Conservation (phyloP, 2,329 filamentous ascomycete genomes). For the Hortaea werneckii region DNA sequence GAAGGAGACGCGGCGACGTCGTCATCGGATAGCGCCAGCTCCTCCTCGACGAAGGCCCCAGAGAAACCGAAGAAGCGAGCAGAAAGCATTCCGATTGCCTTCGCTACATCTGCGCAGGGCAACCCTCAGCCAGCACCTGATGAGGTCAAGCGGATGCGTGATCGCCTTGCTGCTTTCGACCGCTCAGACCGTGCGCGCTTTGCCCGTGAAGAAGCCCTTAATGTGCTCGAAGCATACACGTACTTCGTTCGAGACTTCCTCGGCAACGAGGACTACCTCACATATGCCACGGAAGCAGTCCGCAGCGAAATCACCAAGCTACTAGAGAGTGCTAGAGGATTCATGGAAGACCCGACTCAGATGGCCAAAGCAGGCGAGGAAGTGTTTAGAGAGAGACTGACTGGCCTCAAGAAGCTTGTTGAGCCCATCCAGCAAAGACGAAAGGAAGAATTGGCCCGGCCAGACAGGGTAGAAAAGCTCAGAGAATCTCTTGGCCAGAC, state of each 20-base stretch:
- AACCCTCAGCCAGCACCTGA: slow-evolving; percentile 50
- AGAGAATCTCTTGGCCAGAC: slow-evolving; percentile 63
- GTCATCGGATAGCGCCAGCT: slow-evolving; percentile 34
- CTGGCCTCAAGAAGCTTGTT: slow-evolving; percentile 67
- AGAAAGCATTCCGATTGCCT: slow-evolving; percentile 43
- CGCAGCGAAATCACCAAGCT: slow-evolving; percentile 57
- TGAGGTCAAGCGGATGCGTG: slow-evolving; percentile 50
- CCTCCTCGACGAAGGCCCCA: slow-evolving; percentile 31
- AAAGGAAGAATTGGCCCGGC: slow-evolving; percentile 61
- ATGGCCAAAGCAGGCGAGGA: slow-evolving; percentile 66
- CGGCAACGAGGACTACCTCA: slow-evolving; percentile 63
- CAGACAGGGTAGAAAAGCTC: slow-evolving; percentile 56
- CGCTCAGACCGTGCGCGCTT: slow-evolving; percentile 69
- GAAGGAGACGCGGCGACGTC: slow-evolving; percentile 25
- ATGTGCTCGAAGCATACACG: slow-evolving; percentile 86
- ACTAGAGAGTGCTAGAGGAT: slow-evolving; percentile 64
- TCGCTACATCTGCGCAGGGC: slow-evolving; percentile 35
- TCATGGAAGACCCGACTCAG: slow-evolving; percentile 67
- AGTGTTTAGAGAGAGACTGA: slow-evolving; percentile 65
- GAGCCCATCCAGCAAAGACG: slow-evolving; percentile 66
- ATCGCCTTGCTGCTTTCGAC: slow-evolving; percentile 69
- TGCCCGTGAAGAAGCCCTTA: slow-evolving; percentile 74
- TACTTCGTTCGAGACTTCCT: slow-evolving; percentile 80
- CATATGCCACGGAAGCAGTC: slow-evolving; percentile 58
- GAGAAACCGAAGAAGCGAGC: slow-evolving; percentile 41